Conservation (phyloP, 139 green algal genomes). For the Deuterostichococcus epilithicus region DNA sequence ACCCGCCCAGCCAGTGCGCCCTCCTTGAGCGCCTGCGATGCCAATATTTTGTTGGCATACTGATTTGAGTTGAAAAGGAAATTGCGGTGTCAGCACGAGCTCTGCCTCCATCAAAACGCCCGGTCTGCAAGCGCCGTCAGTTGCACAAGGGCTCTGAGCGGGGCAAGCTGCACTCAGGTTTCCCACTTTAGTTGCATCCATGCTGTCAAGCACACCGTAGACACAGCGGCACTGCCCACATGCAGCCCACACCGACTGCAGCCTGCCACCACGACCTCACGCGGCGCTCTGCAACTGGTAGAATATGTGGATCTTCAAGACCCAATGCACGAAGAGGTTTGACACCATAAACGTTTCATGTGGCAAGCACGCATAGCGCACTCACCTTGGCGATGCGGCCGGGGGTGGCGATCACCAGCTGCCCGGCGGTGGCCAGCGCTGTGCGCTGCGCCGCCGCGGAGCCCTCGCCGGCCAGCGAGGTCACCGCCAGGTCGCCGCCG, state of each 20-base stretch:
- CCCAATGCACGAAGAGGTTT: no score
- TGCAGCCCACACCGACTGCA: no score
- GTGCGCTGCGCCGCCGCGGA: constrained; percentile 32
- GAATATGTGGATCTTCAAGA: no score
- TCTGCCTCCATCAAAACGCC: background rate
- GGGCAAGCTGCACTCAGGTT: no score
- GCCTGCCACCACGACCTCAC: no score
- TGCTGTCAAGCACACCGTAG: no score
- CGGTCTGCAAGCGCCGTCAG: background rate
- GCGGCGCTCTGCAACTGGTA: no score
- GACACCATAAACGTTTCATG: no score
- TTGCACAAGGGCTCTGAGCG: no score
- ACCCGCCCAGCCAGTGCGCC: constrained; percentile 37
- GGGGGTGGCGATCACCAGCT: constrained; percentile 83
- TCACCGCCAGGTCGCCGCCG: constrained; percentile 23
- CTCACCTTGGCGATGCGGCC: constrained; percentile 49
- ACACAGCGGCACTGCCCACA: no score
- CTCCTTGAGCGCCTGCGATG: constrained; percentile 40
- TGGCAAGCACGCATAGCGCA: background rate
- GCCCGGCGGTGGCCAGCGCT: constrained; percentile 41
- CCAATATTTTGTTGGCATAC: background rate
- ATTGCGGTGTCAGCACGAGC: background rate
- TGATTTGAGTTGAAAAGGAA: background rate
- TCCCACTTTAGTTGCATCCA: no score
- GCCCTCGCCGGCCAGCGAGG: constrained; percentile 32